Conservation (phyloP, 108 stramenopile species). For the Nannochloropsis oceanica region DNA sequence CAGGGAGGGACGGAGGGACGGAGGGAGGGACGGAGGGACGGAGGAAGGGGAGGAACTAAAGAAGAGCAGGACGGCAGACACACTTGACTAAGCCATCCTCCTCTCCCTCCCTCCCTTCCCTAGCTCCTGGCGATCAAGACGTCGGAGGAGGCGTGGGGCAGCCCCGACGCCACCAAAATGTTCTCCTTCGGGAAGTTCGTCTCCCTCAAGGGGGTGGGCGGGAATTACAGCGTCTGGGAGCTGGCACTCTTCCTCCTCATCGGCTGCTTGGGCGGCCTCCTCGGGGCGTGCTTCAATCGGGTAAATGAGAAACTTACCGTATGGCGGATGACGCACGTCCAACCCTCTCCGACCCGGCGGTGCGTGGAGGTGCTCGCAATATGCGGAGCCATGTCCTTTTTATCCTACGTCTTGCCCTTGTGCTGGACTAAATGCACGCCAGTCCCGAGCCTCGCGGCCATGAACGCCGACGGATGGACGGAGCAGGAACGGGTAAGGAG, state of each 20-base stretch:
- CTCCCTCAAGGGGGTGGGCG: slow-evolving; percentile 19
- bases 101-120: slow-evolving; percentile 35
- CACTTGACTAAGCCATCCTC: neutral
- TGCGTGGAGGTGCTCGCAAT: slow-evolving; percentile 61
- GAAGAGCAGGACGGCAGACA: neutral
- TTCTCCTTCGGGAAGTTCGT: slow-evolving; percentile 84
- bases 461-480: slow-evolving; percentile 86
- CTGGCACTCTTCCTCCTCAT: slow-evolving; percentile 64
- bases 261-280: slow-evolving; percentile 78
- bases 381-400: slow-evolving; percentile 48
- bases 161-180: slow-evolving; percentile 68
- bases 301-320: slow-evolving; percentile 70
- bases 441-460: slow-evolving; percentile 39
- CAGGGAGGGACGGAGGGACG: neutral
- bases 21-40: neutral
- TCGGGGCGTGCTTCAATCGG: slow-evolving; percentile 88
- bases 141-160: slow-evolving; percentile 55
- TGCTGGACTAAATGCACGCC: slow-evolving; percentile 71
- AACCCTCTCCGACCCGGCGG: slow-evolving; percentile 19
- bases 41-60: neutral
- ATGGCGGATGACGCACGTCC: slow-evolving; percentile 65
- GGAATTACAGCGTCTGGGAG: slow-evolving; percentile 63
- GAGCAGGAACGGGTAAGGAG: slow-evolving; percentile 51
- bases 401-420: slow-evolving; percentile 66
- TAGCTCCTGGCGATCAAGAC: slow-evolving; percentile 55